A percentile compares a stretch with the other conserved stretches of the same genome.
Conservation (phyloP, 2,329 filamentous ascomycete species). For the Claviceps cyperi region DNA sequence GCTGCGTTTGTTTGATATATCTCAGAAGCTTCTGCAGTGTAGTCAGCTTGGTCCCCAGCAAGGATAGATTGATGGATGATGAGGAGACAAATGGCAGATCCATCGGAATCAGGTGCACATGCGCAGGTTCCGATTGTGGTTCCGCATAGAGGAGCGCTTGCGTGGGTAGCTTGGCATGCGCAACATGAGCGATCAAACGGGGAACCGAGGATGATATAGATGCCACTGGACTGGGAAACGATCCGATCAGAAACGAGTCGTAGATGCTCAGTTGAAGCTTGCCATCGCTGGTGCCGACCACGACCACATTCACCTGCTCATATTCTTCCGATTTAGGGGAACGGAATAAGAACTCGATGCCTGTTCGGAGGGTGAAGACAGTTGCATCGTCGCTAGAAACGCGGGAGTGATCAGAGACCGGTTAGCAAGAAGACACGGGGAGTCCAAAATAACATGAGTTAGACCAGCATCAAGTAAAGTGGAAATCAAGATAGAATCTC, state of each 20-base stretch:
- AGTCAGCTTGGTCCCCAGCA: constrained; percentile 76
- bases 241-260: constrained; percentile 69
- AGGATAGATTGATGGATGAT: constrained; percentile 64
- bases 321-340: constrained; percentile 47
- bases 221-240: constrained; percentile 36
- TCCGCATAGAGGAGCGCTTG: constrained; percentile 52
- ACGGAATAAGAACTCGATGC: constrained; percentile 56
- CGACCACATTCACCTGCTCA: constrained; percentile 64
- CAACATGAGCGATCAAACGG: constrained; percentile 45
- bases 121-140: constrained; percentile 16
- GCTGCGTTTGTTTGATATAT: constrained; percentile 69
- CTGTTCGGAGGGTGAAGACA: constrained; percentile 55
- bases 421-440: too few relatives aligned
- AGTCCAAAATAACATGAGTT: too few relatives aligned
- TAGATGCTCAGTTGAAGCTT: constrained; percentile 68
- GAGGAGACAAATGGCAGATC: constrained; percentile 73
- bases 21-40: constrained; percentile 74
- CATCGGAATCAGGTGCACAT: constrained; percentile 51
- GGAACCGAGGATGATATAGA: constrained; percentile 9
- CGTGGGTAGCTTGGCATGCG: constrained; percentile 59
- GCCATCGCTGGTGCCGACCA: constrained; percentile 58
- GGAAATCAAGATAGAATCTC: too few relatives aligned
- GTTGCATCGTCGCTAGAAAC: constrained; percentile 33
- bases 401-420: not conserved
- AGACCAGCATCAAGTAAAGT: too few relatives aligned